Conservation (phyloP, 2,329 filamentous ascomycete genomes). For the Alternaria arbusti region DNA sequence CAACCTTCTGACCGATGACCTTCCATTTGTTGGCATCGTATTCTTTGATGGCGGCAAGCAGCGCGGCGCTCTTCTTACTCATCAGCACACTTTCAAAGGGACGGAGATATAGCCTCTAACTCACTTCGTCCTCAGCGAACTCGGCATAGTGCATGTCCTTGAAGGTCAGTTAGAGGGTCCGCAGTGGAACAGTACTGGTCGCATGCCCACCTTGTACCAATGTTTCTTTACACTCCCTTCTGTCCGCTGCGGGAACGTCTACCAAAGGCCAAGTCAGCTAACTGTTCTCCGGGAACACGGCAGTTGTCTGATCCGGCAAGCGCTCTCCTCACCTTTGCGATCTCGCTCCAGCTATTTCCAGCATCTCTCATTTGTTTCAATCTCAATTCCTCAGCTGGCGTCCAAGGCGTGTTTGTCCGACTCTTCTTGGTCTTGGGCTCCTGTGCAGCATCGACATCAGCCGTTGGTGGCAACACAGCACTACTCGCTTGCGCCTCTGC, state of each 20-base stretch:
- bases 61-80: constrained; percentile 68
- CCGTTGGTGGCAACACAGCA: constrained; percentile 31
- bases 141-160: constrained; percentile 99
- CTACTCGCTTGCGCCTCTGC: constrained; percentile 23
- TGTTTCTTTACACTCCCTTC: constrained; percentile 99
- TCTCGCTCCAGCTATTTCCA: constrained; percentile 95
- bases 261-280: constrained; percentile 26
- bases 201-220: constrained; percentile 85
- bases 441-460: constrained; percentile 33
- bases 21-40: constrained; percentile 99
- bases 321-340: constrained; percentile 76
- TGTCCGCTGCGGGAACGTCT: constrained; percentile 91
- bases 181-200: constrained; percentile 16
- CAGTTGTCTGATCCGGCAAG: background rate
- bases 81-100: constrained; percentile 31
- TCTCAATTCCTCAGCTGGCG: constrained; percentile 87
- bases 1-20: constrained; percentile 92
- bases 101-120: constrained; percentile 5
- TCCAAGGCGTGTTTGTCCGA: constrained; percentile 98
- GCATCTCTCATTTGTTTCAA: constrained; percentile 94
- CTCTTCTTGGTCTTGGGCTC: constrained; percentile 77
- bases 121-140: constrained; percentile 95
- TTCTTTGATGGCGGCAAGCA: constrained; percentile 95
- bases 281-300: background rate
- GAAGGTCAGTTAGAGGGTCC: constrained; percentile 28